phyloP scores from a whole-genome alignment of 2,329 filamentous ascomycete genomes.

The Aspergillus proliferans region DNA sequence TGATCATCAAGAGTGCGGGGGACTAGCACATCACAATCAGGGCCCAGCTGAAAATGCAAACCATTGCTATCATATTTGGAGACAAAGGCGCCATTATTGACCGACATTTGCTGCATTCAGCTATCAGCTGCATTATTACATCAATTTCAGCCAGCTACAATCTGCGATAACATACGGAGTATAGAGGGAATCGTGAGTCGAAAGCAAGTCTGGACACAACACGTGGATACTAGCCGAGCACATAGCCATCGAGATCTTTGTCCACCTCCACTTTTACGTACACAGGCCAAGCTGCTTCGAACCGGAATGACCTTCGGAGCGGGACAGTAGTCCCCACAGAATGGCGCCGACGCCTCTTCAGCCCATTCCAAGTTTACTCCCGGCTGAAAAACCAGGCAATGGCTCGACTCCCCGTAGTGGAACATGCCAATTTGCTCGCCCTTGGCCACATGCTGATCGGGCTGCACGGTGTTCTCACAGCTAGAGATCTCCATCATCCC shows the following conservation, averaged over 20 bases:
- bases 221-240: neutral
- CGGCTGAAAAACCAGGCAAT: slow-evolving; percentile 55
- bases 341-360: neutral
- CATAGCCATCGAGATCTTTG: neutral
- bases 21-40: neutral
- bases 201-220: no score
- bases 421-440: slow-evolving; percentile 67
- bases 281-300: neutral
- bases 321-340: neutral
- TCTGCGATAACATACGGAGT: no score
- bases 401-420: slow-evolving; percentile 64
- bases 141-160: no score
- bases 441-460: slow-evolving; percentile 58
- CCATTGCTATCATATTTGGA: neutral
- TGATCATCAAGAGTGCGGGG: neutral
- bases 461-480: slow-evolving; percentile 60
- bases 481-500: slow-evolving; percentile 68
- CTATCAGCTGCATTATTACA: neutral
- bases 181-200: no score
- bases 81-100: neutral
- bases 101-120: neutral
- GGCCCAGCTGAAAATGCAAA: neutral
- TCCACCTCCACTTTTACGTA: neutral
- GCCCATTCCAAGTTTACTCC: slow-evolving; percentile 1
- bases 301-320: neutral